Evolutionary conservation across 2,329 filamentous ascomycete species (phyloP).

Genomic region (Colletotrichum sp.): DNA sequence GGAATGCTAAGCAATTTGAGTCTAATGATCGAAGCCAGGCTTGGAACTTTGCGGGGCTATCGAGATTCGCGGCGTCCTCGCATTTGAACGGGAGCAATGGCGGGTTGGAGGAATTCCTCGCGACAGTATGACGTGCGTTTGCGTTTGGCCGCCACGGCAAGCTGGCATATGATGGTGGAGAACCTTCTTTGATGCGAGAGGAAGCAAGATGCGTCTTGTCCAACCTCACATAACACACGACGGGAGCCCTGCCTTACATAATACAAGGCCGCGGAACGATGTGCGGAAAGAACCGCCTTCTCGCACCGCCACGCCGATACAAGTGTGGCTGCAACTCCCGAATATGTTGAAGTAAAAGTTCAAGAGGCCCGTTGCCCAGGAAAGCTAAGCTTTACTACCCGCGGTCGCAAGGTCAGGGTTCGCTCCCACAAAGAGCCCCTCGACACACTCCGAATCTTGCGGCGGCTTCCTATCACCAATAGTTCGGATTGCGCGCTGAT

Average conservation of each 20-base stretch:
- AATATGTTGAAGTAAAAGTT: neutral
- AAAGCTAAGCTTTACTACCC: slow-evolving; percentile 11
- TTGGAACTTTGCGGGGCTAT: neutral
- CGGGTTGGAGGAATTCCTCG: neutral
- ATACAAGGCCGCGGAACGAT: neutral
- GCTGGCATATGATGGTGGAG: neutral
- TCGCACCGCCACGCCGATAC: neutral
- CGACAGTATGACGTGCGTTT: neutral
- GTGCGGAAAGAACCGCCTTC: neutral
- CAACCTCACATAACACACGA: neutral
- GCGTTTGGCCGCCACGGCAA: neutral
- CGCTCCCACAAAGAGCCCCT: neutral
- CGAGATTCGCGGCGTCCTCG: neutral
- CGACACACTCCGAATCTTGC: neutral
- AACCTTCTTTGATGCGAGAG: neutral
- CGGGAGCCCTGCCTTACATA: neutral
- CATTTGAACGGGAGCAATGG: neutral
- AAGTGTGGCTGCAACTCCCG: neutral
- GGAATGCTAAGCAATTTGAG: neutral
- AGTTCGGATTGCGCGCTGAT: neutral
- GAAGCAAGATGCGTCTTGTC: neutral
- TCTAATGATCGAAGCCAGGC: neutral
- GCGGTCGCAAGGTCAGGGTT: neutral
- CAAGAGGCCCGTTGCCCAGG: neutral
- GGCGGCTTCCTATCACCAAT: neutral